Base-by-base conservation (phyloP, 495 filamentous ascomycete species). In the Xylona heveae region DNA sequence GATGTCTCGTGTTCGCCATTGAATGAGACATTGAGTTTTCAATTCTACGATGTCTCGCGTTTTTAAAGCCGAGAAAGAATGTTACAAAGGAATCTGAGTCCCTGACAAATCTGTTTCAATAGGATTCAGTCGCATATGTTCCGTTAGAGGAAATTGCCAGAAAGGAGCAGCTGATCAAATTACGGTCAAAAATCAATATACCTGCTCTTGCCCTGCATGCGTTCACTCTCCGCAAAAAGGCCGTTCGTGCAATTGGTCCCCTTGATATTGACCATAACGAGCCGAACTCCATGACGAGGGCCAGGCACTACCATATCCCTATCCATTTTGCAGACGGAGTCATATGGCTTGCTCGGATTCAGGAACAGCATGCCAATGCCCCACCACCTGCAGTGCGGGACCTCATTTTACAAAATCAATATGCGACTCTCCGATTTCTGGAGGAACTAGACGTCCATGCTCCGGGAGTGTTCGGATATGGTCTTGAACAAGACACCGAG, bases 401-500 rank as follows among this genome's bases (percentile, higher is more conserved):
- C 25, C 40, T 45, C 27, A 30, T 50, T 12, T 20, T 55, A 10
- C 35, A 27, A 3, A 51, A 53, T 42, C 56, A 63, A 29, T 50
- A 44, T 4, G 46, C 55, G 27, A 48, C 51, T 1, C 48, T 59
- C 24, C 12, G 34, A 14, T 62, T 51, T 29, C 36, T 61, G 16
- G 38, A 47, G 3, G 27, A 47, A 5, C 55, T 52, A 14, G 38
- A 36, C 19, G 41, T 59, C 6, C 49, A 48, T 6, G 45, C 51
- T 3, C 47, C 43, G 3, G 12, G 38, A 10, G 25, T 46, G 8
- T 38, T 30, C 34, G 43, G 31, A 12, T 43, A 24, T 30, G 41
- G 28, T n/a, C 36, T 36, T 17, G 43, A 40, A 20, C 40, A 35
- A 5, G 43, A 49, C 4, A 22, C 31, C n/a, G n/a, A n/a, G 4